Evolutionary conservation across 371 early-diverging fungal genomes (phyloP), one percentile per base, ranked within the genome.

Genomic region (Rhizopus microsporus): DNA sequence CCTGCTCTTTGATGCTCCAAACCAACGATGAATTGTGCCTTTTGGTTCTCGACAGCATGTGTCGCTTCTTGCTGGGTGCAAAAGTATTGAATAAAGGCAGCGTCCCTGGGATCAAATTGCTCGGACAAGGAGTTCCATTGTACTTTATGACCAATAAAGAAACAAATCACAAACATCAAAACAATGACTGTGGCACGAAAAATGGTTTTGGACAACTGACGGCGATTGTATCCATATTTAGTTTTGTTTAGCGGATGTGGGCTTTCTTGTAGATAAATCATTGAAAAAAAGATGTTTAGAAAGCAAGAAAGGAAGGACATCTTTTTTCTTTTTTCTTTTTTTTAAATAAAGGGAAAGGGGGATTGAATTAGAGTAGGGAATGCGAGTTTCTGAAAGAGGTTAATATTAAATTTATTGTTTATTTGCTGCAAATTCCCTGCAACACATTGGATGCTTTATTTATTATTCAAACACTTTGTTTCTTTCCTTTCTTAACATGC

Each of bases 71-170:
- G 48, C 13, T 56, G 57, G 38, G 15, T 63, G 37, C 63, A 57
- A 39, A 58, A 50, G 29, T 63, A 57, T 15, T 49, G 58, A 35
- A 47, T 17, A 17, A 58, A 38, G n/a, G 58, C 48, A 7, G 49
- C 51, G 15, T 63, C 63, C 50, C 47, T 63, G 9, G 63, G 13
- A 54, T 45, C 34, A 7, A 57, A 58, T 6, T 42, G 30, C 33
- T 58, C 45, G 17, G 58, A 17, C 1, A 61, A n/a, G 5, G 43
- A 17, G 4, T 32, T 31, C 62, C 63, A 63, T 30, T 63, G 50
- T 3, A 63, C 50, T 13, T 34, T 44, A 4, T 54, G 58, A 3
- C 63, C 59, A 30, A 63, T 23, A 23, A 58, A 50, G 7, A 38
- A 57, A 13, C 58, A 66, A 9, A 23, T 3, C 30, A 46, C 29